Conservation (phyloP, 192 early-diverging fungal species). For the Entomortierella beljakovae region DNA sequence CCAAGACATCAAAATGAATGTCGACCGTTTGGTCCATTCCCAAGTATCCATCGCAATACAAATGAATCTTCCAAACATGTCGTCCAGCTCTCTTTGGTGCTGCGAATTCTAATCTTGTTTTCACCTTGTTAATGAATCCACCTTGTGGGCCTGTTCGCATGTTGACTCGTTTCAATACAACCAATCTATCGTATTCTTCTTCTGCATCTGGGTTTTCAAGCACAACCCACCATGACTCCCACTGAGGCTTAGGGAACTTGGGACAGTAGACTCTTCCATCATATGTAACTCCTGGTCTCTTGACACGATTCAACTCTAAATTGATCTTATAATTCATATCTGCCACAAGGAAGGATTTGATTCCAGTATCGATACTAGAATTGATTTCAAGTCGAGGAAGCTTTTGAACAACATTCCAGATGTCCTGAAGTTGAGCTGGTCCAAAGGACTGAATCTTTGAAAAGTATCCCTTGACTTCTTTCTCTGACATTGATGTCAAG, state of each 20-base stretch:
- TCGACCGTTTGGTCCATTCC: conserved; percentile 75
- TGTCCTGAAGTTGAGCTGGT: conserved; percentile 45
- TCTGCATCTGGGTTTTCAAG: conserved; percentile 73
- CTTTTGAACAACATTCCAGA: conserved; percentile 58
- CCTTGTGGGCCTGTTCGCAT: conserved; percentile 67
- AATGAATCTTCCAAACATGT: conserved; percentile 65
- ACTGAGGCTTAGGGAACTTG: conserved; percentile 90
- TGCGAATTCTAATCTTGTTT: conserved; percentile 65
- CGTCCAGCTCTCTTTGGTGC: conserved; percentile 72
- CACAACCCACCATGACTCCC: conserved; percentile 94
- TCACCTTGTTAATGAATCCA: conserved; percentile 54
- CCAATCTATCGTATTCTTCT: conserved; percentile 69
- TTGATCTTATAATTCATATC: conserved; percentile 33
- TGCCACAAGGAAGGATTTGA: conserved; percentile 56
- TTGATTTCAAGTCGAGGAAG: conserved; percentile 61
- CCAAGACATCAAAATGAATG: conserved; percentile 57
- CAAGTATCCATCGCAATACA: conserved; percentile 85
- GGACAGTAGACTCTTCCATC: conserved; percentile 81
- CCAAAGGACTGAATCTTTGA: conserved; percentile 14
- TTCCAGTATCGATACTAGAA: conserved; percentile 57
- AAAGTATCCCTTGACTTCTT: conserved; percentile 39
- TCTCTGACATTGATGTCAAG: conserved; percentile 51
- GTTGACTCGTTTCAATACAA: conserved; percentile 84
- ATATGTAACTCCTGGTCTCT: conserved; percentile 26
- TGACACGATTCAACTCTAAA: conserved; percentile 24